Conservation (phyloP, 768 basidiomycete genomes). For the Chalciporus pseudorubinellus region DNA sequence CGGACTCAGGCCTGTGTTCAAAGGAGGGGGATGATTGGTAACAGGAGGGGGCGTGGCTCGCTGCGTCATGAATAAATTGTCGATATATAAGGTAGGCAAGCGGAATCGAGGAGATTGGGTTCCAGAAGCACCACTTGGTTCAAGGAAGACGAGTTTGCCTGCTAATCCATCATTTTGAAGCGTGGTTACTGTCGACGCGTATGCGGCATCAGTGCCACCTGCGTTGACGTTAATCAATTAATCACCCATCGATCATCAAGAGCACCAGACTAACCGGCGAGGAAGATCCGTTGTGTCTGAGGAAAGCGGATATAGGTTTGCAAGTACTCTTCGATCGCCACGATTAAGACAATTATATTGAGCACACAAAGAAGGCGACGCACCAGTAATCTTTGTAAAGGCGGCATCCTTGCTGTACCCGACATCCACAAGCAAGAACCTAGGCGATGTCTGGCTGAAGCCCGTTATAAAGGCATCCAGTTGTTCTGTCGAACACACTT, state of each 20-base stretch:
- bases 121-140: constrained; percentile 43
- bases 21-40: constrained; percentile 44
- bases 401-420: constrained; percentile 59
- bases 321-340: constrained; percentile 56
- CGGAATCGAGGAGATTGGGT: constrained; percentile 46
- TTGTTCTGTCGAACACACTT: constrained; percentile 61
- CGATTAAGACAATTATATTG: background rate
- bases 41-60: constrained; percentile 22
- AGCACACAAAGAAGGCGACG: constrained; percentile 2
- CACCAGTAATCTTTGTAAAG: constrained; percentile 72
- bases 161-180: constrained; percentile 61
- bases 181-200: constrained; percentile 52
- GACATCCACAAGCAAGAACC: constrained; percentile 69
- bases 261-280: constrained; percentile 50
- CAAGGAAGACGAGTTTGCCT: constrained; percentile 64
- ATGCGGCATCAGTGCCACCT: constrained; percentile 60
- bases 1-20: constrained; percentile 39
- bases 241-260: background rate
- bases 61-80: constrained; percentile 44
- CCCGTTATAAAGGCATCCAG: constrained; percentile 69
- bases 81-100: constrained; percentile 52
- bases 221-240: constrained; percentile 10
- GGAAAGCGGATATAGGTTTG: constrained; percentile 70
- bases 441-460: constrained; percentile 71
- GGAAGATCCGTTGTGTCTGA: constrained; percentile 71